Percentiles rank a stretch among this genome's conserved stretches.
phyloP scores from a whole-genome alignment of 2,329 filamentous ascomycete species.

The Diaporthe caulivora region DNA sequence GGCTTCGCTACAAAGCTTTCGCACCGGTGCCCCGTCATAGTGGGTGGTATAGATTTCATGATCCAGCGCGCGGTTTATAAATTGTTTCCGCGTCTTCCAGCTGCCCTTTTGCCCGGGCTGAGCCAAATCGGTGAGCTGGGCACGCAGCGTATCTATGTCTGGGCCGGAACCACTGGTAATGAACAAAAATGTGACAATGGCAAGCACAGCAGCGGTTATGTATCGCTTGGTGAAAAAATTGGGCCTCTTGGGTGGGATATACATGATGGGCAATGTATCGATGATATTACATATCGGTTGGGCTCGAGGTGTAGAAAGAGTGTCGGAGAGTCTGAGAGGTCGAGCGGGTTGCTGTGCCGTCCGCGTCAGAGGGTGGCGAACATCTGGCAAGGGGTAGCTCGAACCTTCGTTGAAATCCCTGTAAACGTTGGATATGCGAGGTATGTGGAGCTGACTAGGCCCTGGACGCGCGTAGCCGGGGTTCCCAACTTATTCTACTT shows the following conservation, averaged over 20 bases:
- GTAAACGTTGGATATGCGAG: background rate
- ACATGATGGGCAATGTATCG: slow-evolving; percentile 26
- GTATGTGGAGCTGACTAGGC: slow-evolving; percentile 1
- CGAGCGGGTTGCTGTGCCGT: no score
- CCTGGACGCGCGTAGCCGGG: background rate
- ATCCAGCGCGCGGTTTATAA: slow-evolving; percentile 23
- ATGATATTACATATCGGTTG: background rate
- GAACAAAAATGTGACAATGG: slow-evolving; percentile 4
- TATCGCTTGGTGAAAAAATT: slow-evolving; percentile 2
- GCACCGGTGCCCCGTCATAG: slow-evolving; percentile 32
- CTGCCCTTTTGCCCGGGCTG: background rate
- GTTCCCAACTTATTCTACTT: background rate
- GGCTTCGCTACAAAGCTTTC: slow-evolving; percentile 32
- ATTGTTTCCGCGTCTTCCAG: slow-evolving; percentile 33
- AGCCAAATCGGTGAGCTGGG: background rate
- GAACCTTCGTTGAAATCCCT: background rate
- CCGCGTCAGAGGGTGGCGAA: background rate
- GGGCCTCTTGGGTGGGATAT: background rate
- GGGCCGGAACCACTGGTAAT: background rate
- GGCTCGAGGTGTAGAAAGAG: background rate
- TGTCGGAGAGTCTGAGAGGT: background rate
- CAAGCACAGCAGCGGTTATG: background rate
- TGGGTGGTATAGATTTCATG: slow-evolving; percentile 34
- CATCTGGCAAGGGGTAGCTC: slow-evolving; percentile 9
- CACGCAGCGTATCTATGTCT: background rate